A percentile compares a stretch with the other conserved stretches of the same genome.
phyloP scores from a whole-genome alignment of 352 stramenopile genomes.

The Phytophthora tentaculata region DNA sequence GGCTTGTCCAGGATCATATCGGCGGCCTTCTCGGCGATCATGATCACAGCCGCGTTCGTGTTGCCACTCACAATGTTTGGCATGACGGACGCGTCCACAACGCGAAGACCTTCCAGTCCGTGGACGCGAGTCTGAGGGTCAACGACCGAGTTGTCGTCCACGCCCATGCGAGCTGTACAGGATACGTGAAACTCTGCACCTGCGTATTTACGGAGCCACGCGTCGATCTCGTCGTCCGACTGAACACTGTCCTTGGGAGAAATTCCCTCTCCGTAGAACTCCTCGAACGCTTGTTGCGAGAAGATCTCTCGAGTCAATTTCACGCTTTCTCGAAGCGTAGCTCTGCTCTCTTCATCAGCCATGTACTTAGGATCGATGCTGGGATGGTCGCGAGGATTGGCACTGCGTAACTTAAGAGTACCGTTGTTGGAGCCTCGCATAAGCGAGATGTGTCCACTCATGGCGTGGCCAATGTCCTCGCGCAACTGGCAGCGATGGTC shows the following conservation, averaged over 20 bases:
- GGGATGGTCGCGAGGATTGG: conserved; percentile 68
- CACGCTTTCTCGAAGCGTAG: conserved; percentile 75
- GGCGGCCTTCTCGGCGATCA: conserved; percentile 92
- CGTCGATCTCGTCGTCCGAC: conserved; percentile 75
- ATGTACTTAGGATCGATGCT: conserved; percentile 90
- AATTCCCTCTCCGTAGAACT: conserved; percentile 73
- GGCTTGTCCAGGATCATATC: conserved; percentile 86
- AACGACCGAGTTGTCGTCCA: conserved; percentile 79
- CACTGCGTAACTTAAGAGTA: conserved; percentile 72
- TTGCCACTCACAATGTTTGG: conserved; percentile 94
- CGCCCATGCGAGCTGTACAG: conserved; percentile 88
- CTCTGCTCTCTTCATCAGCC: conserved; percentile 62
- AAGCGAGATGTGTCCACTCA: conserved; percentile 83
- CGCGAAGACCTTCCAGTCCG: conserved; percentile 85
- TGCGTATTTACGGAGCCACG: conserved; percentile 77
- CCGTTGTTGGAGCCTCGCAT: conserved; percentile 84
- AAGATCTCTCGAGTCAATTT: conserved; percentile 85
- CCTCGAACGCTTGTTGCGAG: conserved; percentile 79
- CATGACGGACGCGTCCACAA: conserved; percentile 94
- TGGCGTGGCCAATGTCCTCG: conserved; percentile 63
- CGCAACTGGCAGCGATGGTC: conserved; percentile 28
- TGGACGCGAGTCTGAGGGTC: conserved; percentile 85
- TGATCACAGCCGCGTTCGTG: conserved; percentile 92
- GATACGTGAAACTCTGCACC: conserved; percentile 87
- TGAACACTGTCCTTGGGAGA: conserved; percentile 61